These are phyloP conservation scores for Malus asiatica DNA, from an alignment of 306 rosid species.

Conservation along the genomic window DNA sequence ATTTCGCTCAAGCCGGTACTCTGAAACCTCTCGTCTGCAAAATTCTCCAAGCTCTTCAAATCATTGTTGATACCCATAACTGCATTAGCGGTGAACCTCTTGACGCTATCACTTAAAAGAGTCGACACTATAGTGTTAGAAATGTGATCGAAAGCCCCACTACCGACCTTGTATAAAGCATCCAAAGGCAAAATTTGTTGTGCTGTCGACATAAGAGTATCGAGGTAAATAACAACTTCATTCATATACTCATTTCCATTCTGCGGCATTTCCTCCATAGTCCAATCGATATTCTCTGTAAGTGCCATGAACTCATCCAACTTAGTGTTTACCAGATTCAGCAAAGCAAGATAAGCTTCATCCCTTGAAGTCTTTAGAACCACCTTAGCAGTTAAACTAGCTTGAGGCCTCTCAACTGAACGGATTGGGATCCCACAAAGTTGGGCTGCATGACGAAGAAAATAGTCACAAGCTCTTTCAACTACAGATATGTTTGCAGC, in stretches of 20 bases:
- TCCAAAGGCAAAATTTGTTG: constrained; percentile 85
- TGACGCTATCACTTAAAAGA: constrained; percentile 60
- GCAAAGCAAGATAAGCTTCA: constrained; percentile 56
- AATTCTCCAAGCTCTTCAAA: constrained; percentile 51
- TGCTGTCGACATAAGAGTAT: constrained; percentile 73
- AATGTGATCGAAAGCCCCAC: constrained; percentile 79
- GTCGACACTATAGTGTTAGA: constrained; percentile 56
- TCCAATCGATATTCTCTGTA: constrained; percentile 58
- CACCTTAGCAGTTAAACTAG: constrained; percentile 66
- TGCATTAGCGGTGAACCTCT: constrained; percentile 72
- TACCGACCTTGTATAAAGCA: constrained; percentile 70
- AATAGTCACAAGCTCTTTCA: constrained; percentile 91
- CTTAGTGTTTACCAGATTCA: constrained; percentile 55
- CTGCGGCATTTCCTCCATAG: constrained; percentile 54
- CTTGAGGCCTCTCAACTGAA: constrained; percentile 55
- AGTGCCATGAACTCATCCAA: constrained; percentile 72
- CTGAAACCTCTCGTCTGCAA: constrained; percentile 70
- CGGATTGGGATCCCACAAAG: constrained; percentile 49
- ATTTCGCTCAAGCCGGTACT: constrained; percentile 59
- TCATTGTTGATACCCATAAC: constrained; percentile 54
- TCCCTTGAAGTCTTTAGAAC: constrained; percentile 70
- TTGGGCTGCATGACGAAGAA: constrained; percentile 65
- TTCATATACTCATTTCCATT: constrained; percentile 63
- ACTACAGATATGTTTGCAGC: constrained; percentile 82
- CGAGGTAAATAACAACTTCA: constrained; percentile 75